These are phyloP conservation scores for Apiospora malaysiana DNA, from an alignment of 2,329 filamentous ascomycete species.

Conservation along the genomic window DNA sequence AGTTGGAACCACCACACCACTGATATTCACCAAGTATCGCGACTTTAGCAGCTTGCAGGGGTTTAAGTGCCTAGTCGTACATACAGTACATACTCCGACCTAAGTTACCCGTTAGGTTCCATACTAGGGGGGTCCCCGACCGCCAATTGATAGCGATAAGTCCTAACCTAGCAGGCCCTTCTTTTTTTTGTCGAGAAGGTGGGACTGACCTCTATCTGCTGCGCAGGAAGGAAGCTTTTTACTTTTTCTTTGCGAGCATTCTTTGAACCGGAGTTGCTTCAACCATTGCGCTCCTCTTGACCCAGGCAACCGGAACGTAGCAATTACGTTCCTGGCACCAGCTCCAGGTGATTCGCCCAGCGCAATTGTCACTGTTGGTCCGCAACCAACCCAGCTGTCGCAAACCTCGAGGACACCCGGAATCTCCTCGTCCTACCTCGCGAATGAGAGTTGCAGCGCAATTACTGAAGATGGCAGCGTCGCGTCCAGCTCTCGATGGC, in stretches of 20 bases:
- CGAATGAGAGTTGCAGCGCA: slow-evolving; percentile 40
- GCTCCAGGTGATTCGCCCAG: neutral
- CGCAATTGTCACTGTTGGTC: neutral
- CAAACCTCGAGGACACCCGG: neutral
- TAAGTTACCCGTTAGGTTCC: no score
- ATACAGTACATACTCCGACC: no score
- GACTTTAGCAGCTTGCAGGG: neutral
- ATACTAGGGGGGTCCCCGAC: neutral
- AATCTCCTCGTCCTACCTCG: slow-evolving; percentile 3
- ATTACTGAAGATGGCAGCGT: slow-evolving; percentile 57
- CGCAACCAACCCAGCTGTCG: neutral
- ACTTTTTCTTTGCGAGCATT: neutral
- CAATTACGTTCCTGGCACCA: neutral
- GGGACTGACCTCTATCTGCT: neutral
- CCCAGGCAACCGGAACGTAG: neutral
- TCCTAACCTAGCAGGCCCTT: neutral
- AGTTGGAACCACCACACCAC: neutral
- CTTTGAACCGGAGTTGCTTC: neutral
- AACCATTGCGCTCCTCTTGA: neutral
- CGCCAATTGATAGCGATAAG: slow-evolving; percentile 16
- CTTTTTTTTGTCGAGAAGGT: neutral
- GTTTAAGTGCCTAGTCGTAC: neutral
- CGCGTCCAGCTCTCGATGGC: slow-evolving; percentile 57
- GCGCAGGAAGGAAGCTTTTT: neutral
- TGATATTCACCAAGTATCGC: neutral